Evolutionary conservation across 345 rosid species (phyloP).

Genomic region (Trapa bicornis): DNA sequence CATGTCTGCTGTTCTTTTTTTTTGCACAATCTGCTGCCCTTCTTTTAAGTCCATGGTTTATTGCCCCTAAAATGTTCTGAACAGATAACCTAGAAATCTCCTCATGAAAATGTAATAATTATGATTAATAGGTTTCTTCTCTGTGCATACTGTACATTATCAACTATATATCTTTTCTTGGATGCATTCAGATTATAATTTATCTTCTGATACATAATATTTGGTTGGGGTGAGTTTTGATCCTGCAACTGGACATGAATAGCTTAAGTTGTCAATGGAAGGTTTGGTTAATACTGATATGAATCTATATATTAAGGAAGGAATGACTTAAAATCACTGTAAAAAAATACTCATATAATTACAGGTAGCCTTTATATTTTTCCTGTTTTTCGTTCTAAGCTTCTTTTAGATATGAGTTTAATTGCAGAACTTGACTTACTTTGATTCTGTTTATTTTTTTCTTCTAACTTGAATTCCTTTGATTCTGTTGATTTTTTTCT

Average conservation of each 20-base stretch:
- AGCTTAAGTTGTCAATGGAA: too few relatives aligned
- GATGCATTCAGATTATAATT: neutral
- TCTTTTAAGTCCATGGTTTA: neutral
- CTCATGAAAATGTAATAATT: neutral
- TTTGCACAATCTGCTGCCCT: too few relatives aligned
- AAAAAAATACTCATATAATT: too few relatives aligned
- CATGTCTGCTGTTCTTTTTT: neutral
- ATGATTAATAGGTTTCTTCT: neutral
- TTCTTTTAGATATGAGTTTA: neutral
- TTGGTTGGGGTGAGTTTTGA: too few relatives aligned
- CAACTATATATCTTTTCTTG: neutral
- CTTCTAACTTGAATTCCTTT: neutral
- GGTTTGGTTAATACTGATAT: too few relatives aligned
- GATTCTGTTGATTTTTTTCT: neutral
- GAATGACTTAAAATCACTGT: too few relatives aligned
- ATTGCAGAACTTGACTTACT: neutral
- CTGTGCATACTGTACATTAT: neutral
- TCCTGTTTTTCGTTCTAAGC: neutral
- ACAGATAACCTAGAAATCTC: neutral
- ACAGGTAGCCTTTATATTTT: neutral
- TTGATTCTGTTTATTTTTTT: neutral
- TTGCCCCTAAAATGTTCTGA: neutral
- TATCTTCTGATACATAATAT: neutral
- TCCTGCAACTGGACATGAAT: too few relatives aligned
- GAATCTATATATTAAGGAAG: too few relatives aligned